Evolutionary conservation across 495 filamentous ascomycete species (phyloP).

Genomic region (Xylaria intraflava): DNA sequence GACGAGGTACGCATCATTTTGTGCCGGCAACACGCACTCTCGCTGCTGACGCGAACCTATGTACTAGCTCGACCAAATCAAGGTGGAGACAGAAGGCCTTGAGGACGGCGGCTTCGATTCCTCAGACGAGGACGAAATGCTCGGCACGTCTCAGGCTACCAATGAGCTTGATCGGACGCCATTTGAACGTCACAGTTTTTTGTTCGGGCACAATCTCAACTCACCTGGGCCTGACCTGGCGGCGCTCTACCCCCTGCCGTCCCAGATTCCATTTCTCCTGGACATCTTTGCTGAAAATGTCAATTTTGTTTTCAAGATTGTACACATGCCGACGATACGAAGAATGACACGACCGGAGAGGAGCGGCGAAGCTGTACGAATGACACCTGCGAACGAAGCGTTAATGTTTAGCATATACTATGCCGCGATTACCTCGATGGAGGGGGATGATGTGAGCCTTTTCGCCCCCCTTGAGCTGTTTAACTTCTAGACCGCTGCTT

Average conservation of each 20-base stretch:
- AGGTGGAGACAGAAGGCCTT: slow-evolving; percentile 31
- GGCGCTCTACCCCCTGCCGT: slow-evolving; percentile 45
- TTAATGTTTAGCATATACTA: slow-evolving; percentile 58
- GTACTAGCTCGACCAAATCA: slow-evolving; percentile 38
- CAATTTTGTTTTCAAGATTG: slow-evolving; percentile 39
- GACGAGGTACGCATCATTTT: slow-evolving; percentile 39
- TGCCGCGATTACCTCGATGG: slow-evolving; percentile 51
- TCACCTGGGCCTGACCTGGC: slow-evolving; percentile 27
- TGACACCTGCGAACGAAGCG: slow-evolving; percentile 46
- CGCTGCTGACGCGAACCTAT: slow-evolving; percentile 10
- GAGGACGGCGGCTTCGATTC: slow-evolving; percentile 27
- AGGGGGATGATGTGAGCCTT: slow-evolving; percentile 44
- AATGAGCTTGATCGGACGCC: slow-evolving; percentile 37
- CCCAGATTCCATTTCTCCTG: slow-evolving; percentile 47
- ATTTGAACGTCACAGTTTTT: slow-evolving; percentile 47
- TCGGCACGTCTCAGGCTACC: slow-evolving; percentile 27
- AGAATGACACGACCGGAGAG: slow-evolving; percentile 40
- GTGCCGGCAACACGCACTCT: not conserved
- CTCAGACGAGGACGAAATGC: slow-evolving; percentile 37
- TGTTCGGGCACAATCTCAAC: slow-evolving; percentile 44
- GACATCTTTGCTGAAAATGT: slow-evolving; percentile 49
- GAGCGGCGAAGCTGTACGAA: slow-evolving; percentile 23
- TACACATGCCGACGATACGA: slow-evolving; percentile 48
- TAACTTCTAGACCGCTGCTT: not conserved
- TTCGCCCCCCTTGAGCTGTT: not conserved